Evolutionary conservation across 1,139 yeast genomes (phyloP), one percentile per base, ranked within the genome.

Genomic region (Eremothecium gossypii): DNA sequence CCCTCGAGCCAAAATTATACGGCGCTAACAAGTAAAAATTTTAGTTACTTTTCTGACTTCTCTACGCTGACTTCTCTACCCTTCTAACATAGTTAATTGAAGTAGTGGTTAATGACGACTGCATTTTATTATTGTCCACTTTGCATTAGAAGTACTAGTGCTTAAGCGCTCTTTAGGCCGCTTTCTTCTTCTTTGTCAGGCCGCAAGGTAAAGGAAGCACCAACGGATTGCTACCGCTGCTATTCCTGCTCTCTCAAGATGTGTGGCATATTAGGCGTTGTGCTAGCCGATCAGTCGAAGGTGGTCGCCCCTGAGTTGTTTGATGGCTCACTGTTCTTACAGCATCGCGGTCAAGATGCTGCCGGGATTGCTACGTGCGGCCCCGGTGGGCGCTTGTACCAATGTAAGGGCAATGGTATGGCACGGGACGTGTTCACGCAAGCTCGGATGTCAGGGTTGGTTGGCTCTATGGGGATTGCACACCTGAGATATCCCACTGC

Each of bases 361-460:
- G 96, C 97, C n/a, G 99, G 99, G 49, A 89, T 91, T 46, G 93
- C 86, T 33, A 93, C 98, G 9, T 87, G 96, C 65, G 98, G 96
- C 41, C 70, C 84, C 40, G 79, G 89, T 50, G 99, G 98, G 50
- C 74, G 98, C 46, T 74, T 93, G 45, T 89, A 86, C 68, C 97
- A 91, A 67, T 91, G 97, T 66, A 91, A 91, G 67, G 99, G 99
- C 53, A 91, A 87, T 64, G 99, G 99, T 50, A 86, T 93, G 96
- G 97, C 95, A 44, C 76, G 95, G 56, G 98, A 91, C 59, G 97
- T 91, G 30, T 91, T 91, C 75, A 87, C 95, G 39, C 84, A 80
- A 60, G 68, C 70, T 40, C 74, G 96, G 59, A 77, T 91, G 77
- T 61, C 68, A 42, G 85, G 85, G 39, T 71, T 93, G 43, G 79